Base-by-base conservation (phyloP, 2,329 filamentous ascomycete species). In the Cordyceps javanica region DNA sequence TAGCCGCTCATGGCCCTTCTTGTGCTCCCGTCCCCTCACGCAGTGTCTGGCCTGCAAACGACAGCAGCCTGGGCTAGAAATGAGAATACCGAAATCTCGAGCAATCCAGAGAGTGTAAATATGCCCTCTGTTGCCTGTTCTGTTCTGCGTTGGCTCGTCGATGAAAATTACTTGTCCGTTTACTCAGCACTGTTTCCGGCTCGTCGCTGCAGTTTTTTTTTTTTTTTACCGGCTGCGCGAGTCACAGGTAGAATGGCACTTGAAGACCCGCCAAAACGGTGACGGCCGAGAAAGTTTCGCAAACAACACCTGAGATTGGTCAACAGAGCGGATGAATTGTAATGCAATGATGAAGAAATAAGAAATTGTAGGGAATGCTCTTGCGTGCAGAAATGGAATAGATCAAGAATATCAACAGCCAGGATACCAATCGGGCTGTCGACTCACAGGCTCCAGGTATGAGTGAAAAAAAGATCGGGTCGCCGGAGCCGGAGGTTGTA, bases 1-100 rank as follows among this genome's bases (percentile, higher is more conserved):
- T 67, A 67, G 60, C 66, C 68, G 56, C 67, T 70, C 72, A 73
- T 73, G 42, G 21, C 58, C 11, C 34, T 7, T 44, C 25, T 45
- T 16, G 23, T 16, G 7, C 19, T 36, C 14, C 11, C 14, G 44
- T 50, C 21, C 44, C 36, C 26, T 30, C 25, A 16, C 9, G 45
- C 54, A 30, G 23, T 21, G 30, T 16, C 23, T 41, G 36, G 30
- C 34, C 23, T 26, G 53, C 25, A n/a, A 44, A 30, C 19, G 32
- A 34, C 34, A 9, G 32, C 42, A 16, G 30, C 39, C 23, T 21
- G 39, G 23, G 8, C 6, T 8, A 16, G 8, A 21, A 26, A n/a
- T 19, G n/a, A 19, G 16, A 36, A n/a, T 11, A 16, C 25, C 5
- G 13, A 2, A 14, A 25, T 28, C 5, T 30, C 14, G 5, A 8